Conservation (phyloP, 768 basidiomycete species). For the Chalciporus chontae region DNA sequence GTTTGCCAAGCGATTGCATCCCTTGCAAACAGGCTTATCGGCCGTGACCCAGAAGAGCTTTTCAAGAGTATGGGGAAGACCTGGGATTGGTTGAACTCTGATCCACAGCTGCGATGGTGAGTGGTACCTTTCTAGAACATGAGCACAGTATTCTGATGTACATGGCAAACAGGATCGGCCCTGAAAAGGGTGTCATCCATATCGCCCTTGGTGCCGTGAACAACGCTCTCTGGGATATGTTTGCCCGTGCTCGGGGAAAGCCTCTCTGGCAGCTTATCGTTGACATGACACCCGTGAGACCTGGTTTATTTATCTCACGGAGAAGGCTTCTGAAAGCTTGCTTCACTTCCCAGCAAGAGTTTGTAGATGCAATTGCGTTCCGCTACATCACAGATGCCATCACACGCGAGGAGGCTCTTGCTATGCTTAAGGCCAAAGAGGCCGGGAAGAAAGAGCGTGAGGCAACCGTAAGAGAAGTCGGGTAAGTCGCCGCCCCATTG, state of each 20-base stretch:
- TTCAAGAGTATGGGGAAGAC: conserved; percentile 90
- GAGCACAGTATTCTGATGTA: neutral
- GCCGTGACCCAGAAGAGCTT: conserved; percentile 75
- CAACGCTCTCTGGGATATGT: conserved; percentile 96
- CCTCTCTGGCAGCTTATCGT: conserved; percentile 93
- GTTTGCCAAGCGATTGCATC: conserved; percentile 79
- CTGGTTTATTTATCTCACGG: neutral
- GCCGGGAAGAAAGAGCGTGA: conserved; percentile 78
- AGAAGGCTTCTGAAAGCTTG: neutral
- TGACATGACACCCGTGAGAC: conserved; percentile 75
- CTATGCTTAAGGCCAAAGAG: conserved; percentile 74
- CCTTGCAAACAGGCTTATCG: conserved; percentile 78
- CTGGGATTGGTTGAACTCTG: conserved; percentile 83
- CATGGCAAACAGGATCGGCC: conserved; percentile 66
- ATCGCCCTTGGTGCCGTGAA: conserved; percentile 85
- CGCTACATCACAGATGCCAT: conserved; percentile 93
- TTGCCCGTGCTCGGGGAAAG: conserved; percentile 72
- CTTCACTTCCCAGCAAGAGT: conserved; percentile 54
- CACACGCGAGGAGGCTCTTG: conserved; percentile 85
- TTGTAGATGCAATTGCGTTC: conserved; percentile 74
- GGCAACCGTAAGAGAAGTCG: conserved; percentile 63
- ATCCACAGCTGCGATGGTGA: conserved; percentile 89
- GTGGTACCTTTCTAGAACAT: neutral
- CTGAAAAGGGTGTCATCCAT: conserved; percentile 94
- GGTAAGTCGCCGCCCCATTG: conserved; percentile 37